Evolutionary conservation across 2,329 filamentous ascomycete genomes (phyloP).

Genomic region (Ophiostoma ulmi): DNA sequence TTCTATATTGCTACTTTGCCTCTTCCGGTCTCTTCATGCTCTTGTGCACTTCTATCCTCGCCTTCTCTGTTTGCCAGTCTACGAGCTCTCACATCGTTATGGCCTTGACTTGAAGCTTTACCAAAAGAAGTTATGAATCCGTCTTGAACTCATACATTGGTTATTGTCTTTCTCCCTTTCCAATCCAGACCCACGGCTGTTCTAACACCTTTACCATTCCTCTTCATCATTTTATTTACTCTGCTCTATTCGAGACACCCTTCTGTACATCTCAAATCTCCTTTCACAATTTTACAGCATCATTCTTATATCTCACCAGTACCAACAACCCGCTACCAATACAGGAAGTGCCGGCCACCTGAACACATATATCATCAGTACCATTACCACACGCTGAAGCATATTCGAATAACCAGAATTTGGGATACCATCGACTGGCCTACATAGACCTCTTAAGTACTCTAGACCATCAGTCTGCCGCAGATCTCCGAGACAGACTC

Average conservation of each 20-base stretch:
- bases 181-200: background rate
- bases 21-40: background rate
- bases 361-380: background rate
- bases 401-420: background rate
- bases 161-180: background rate
- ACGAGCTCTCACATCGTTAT: background rate
- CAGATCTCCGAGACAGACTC: background rate
- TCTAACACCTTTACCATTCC: background rate
- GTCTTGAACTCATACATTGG: background rate
- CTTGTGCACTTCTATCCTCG: background rate
- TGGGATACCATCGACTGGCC: background rate
- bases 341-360: background rate
- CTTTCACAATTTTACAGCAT: background rate
- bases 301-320: background rate
- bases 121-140: background rate
- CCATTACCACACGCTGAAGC: background rate
- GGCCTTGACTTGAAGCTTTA: background rate
- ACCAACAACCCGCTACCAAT: background rate
- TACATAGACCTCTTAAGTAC: background rate
- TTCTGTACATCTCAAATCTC: too few relatives aligned
- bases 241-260: background rate
- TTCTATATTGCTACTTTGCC: constrained; percentile 9
- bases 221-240: background rate
- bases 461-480: background rate
- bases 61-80: background rate